phyloP scores from a whole-genome alignment of 192 early-diverging fungal genomes.

The Glomus cerebriforme region DNA sequence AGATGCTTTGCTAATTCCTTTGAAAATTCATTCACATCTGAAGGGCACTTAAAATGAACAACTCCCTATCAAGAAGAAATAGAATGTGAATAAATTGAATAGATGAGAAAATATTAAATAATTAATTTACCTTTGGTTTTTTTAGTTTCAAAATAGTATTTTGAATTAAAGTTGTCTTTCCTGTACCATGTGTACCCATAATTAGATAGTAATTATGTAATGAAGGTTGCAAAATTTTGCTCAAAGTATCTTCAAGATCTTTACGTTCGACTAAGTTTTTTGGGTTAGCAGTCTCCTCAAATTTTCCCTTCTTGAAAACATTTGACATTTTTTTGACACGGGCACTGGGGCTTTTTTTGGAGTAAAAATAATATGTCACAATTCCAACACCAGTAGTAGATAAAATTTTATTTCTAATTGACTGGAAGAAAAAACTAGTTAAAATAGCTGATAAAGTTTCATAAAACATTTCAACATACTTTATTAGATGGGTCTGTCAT shows the following conservation, averaged over 20 bases:
- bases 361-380: constrained; percentile 23
- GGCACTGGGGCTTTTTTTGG: constrained; percentile 9
- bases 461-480: no score
- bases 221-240: constrained; percentile 16
- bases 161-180: constrained; percentile 28
- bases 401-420: constrained; percentile 12
- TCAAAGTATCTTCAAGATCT: constrained; percentile 2
- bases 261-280: not conserved
- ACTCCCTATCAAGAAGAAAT: constrained; percentile 31
- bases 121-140: constrained; percentile 31
- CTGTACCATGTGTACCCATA: no score
- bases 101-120: constrained; percentile 22
- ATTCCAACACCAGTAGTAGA: constrained; percentile 8
- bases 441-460: constrained; percentile 23
- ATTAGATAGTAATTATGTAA: constrained; percentile 14
- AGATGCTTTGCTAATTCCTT: constrained; percentile 7
- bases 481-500: no score
- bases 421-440: constrained; percentile 18
- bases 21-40: constrained; percentile 16
- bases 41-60: constrained; percentile 23
- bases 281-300: not conserved
- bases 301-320: constrained; percentile 17
- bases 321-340: not conserved
- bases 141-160: no score
- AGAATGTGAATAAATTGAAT: constrained; percentile 23